phyloP scores from a whole-genome alignment of 2,329 filamentous ascomycete species.

The Waltergamsia citrina region DNA sequence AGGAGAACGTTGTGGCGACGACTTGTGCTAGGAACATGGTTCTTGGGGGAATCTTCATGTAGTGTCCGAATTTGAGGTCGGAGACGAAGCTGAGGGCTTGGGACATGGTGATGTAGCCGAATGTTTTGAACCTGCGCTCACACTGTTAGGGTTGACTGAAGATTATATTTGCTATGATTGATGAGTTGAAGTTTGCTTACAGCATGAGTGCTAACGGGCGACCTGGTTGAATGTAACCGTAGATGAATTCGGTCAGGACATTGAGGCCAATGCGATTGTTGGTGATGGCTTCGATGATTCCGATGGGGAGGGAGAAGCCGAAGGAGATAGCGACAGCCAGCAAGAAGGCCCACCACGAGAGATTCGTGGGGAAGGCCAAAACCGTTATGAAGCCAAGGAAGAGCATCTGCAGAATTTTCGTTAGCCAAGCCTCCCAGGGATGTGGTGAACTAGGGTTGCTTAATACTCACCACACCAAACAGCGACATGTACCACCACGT shows the following conservation, averaged over 20 bases:
- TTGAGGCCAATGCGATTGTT: conserved; percentile 66
- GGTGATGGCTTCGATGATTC: conserved; percentile 61
- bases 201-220: conserved; percentile 66
- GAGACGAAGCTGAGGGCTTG: conserved; percentile 55
- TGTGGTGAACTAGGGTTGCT: too few species aligned
- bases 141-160: background rate
- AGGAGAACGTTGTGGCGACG: conserved; percentile 55
- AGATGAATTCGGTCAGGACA: conserved; percentile 65
- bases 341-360: conserved; percentile 65
- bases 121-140: conserved; percentile 46
- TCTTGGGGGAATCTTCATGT: conserved; percentile 61
- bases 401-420: conserved; percentile 33
- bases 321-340: conserved; percentile 56
- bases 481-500: conserved; percentile 55
- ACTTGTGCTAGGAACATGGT: conserved; percentile 60
- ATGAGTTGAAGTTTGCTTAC: conserved; percentile 27
- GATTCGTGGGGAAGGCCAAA: conserved; percentile 54
- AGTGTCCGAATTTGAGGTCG: conserved; percentile 63
- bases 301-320: conserved; percentile 55
- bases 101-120: conserved; percentile 54
- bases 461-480: conserved; percentile 38
- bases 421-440: too few species aligned
- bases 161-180: background rate
- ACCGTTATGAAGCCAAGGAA: conserved; percentile 43
- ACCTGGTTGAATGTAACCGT: conserved; percentile 68